Percentiles rank a stretch among this genome's conserved stretches.
phyloP scores from a whole-genome alignment of 768 basidiomycete species.

The Tephrocybe sp. region DNA sequence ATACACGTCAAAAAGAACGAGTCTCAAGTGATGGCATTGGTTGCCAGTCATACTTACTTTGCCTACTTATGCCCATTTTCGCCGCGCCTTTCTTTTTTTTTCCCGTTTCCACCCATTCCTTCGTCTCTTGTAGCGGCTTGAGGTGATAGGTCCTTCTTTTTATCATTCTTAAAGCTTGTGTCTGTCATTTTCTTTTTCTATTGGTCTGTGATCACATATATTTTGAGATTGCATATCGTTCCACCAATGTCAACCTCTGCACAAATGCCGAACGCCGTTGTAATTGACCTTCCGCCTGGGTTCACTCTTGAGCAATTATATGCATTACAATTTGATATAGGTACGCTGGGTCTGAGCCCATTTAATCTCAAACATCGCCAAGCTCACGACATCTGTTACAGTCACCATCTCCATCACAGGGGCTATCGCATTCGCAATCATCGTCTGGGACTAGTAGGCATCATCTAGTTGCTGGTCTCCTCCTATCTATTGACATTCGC shows the following conservation, averaged over 20 bases:
- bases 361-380: background rate
- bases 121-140: background rate
- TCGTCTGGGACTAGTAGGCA: conserved; percentile 15
- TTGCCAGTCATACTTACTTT: background rate
- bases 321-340: conserved; percentile 9
- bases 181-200: background rate
- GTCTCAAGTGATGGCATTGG: background rate
- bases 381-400: background rate
- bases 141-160: background rate
- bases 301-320: conserved; percentile 11
- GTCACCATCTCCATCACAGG: conserved; percentile 13
- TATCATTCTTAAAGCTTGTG: background rate
- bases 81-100: background rate
- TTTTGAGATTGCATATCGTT: background rate
- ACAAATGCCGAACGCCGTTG: background rate
- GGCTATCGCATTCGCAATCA: conserved; percentile 12
- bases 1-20: background rate
- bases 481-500: background rate
- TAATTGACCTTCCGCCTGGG: conserved; percentile 13
- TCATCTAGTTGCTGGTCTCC: background rate
- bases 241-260: background rate
- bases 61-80: background rate
- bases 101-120: too few species aligned
- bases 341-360: background rate
- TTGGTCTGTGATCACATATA: background rate